Evolutionary conservation across 257 asterid species (phyloP).

Genomic region (Craterostigma plantagineum): DNA sequence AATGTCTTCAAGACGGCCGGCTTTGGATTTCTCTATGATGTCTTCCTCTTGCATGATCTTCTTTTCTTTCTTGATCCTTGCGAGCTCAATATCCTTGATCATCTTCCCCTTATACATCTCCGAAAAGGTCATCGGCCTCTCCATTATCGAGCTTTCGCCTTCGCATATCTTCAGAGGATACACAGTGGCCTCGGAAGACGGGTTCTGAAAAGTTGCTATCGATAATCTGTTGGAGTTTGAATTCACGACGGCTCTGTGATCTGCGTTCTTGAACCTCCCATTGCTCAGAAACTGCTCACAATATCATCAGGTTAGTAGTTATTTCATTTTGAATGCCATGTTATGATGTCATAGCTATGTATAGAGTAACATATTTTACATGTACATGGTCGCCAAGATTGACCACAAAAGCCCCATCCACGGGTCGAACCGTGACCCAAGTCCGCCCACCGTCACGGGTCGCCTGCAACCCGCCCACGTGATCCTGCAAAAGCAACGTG

Average conservation of each 20-base stretch:
- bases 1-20: no score
- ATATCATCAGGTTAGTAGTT: no score
- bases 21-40: no score
- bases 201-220: constrained; percentile 68
- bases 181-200: constrained; percentile 49
- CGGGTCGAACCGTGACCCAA: constrained; percentile 84
- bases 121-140: constrained; percentile 35
- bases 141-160: constrained; percentile 33
- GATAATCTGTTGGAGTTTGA: constrained; percentile 51
- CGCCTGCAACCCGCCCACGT: constrained; percentile 82
- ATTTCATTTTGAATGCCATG: no score
- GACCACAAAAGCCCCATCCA: constrained; percentile 71
- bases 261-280: constrained; percentile 90
- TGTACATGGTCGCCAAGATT: constrained; percentile 83
- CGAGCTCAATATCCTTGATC: constrained; percentile 53
- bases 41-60: constrained; percentile 15
- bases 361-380: no score
- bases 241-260: constrained; percentile 80
- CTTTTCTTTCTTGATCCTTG: constrained; percentile 45
- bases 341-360: no score
- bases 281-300: constrained; percentile 75
- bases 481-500: constrained; percentile 64
- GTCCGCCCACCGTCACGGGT: constrained; percentile 67
- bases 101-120: constrained; percentile 78
- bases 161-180: constrained; percentile 40